Percentiles rank a stretch among this genome's conserved stretches.
These are phyloP conservation scores for Psilocybe cubensis DNA, from an alignment of 768 basidiomycete genomes.

Conservation along the genomic window DNA sequence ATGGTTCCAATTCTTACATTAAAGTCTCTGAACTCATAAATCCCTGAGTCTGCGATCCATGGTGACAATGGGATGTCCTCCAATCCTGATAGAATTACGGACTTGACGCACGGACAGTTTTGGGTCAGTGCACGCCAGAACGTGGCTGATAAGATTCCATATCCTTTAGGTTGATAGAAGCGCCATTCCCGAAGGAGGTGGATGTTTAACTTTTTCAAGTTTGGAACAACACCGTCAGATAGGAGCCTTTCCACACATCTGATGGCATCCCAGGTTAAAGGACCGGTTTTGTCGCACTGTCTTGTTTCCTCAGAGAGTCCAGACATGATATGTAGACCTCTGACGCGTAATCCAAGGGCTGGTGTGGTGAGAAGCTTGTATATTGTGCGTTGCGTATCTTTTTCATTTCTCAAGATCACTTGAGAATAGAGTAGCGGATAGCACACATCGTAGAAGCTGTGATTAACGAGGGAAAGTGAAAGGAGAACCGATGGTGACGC, in stretches of 20 bases:
- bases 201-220: slow-evolving; percentile 5
- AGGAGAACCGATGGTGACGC: slow-evolving; percentile 10
- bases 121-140: background rate
- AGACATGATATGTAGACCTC: slow-evolving; percentile 17
- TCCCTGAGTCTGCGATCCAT: background rate
- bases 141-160: background rate
- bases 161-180: background rate
- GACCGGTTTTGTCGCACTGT: background rate
- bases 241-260: slow-evolving; percentile 6
- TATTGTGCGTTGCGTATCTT: slow-evolving; percentile 5
- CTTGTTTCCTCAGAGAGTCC: slow-evolving; percentile 4
- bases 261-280: slow-evolving; percentile 1
- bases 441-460: slow-evolving; percentile 5
- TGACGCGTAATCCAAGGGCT: slow-evolving; percentile 8
- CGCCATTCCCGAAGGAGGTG: background rate
- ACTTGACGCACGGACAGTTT: background rate
- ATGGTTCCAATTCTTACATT: too few relatives aligned
- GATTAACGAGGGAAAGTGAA: slow-evolving; percentile 12
- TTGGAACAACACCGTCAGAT: background rate
- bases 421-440: slow-evolving; percentile 17
- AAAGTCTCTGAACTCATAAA: background rate
- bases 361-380: slow-evolving; percentile 11
- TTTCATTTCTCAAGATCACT: slow-evolving; percentile 18
- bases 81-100: background rate
- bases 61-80: background rate